Evolutionary conservation across 495 filamentous ascomycete genomes (phyloP), one percentile per base, ranked within the genome.

Genomic region (Penicillium bovifimosum): DNA sequence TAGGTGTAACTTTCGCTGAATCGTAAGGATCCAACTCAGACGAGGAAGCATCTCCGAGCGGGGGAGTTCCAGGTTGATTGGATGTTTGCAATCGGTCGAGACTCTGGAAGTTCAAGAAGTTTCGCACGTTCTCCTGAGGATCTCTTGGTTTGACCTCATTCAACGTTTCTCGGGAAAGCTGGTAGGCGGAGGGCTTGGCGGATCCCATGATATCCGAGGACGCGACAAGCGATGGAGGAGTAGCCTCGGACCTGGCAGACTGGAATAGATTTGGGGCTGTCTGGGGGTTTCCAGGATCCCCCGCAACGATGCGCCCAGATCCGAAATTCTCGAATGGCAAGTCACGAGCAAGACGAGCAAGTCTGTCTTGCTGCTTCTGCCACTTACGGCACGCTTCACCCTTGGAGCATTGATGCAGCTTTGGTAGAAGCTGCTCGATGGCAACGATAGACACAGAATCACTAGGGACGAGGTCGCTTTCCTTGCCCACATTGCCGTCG

Each of bases 371-470:
- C 55, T 89, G 82, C 60, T 81, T 86, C 65, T 77, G 80, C 73
- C 75, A 91, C 67, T 92, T 96, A 16, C 79, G 74, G 66, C 93
- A 98, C 44, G 86, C 83, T 56, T 95, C 91, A 33, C 92, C 93
- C 67, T 96, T 96, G 33, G 83, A 84, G 69, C 93, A 98, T 33
- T 76, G 80, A 67, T 98, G 93, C 0, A 81, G 79, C 67, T 86
- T 91, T 3, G 91, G 91, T 16, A 95, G 72, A 13, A 91, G 60
- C 63, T 96, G 88, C 69, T 96, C 91, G 53, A 96, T 96, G 0
- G 80, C 91, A 29, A 96, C 90, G 50, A 96, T 95, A 0, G 91
- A 95, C 3, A 92, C 87, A 6, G 89, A 90, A 54, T 95, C 90
- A 9, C 79, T 75, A 0, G 88, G 90, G 0, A 78, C 80, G 61